These are phyloP conservation scores for Lichtheimia hyalospora DNA, from an alignment of 371 early-diverging fungal species.

Conservation along the genomic window DNA sequence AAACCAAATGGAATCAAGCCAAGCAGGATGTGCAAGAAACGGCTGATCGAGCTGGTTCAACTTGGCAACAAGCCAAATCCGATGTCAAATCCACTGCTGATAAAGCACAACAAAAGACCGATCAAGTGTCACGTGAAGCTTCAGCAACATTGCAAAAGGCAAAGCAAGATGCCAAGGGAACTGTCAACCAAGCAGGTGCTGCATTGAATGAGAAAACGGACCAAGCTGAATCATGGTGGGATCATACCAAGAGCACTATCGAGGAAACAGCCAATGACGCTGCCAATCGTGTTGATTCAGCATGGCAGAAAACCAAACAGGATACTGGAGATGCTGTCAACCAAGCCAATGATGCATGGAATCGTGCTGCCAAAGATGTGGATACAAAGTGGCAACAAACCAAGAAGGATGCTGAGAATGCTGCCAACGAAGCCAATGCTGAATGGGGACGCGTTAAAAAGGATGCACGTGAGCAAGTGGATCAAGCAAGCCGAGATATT, in stretches of 20 bases:
- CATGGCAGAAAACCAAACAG: conserved; percentile 10
- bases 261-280: conserved; percentile 6
- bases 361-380: conserved; percentile 3
- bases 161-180: conserved; percentile 5
- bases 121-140: background rate
- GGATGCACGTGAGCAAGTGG: too few relatives aligned
- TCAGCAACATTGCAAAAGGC: conserved; percentile 1
- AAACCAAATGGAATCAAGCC: conserved; percentile 4
- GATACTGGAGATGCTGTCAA: conserved; percentile 6
- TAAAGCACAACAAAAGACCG: conserved; percentile 3
- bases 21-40: conserved; percentile 9
- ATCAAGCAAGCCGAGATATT: background rate
- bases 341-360: conserved; percentile 2
- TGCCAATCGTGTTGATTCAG: background rate
- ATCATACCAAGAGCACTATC: conserved; percentile 12
- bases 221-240: conserved; percentile 1
- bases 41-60: background rate
- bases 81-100: conserved; percentile 2
- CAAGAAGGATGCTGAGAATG: background rate
- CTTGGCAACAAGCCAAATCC: conserved; percentile 8
- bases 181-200: background rate
- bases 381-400: background rate
- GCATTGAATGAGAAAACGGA: background rate
- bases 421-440: background rate
- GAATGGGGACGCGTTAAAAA: too few relatives aligned